phyloP scores from a whole-genome alignment of 495 filamentous ascomycete species.

The Viridothelium virens region DNA sequence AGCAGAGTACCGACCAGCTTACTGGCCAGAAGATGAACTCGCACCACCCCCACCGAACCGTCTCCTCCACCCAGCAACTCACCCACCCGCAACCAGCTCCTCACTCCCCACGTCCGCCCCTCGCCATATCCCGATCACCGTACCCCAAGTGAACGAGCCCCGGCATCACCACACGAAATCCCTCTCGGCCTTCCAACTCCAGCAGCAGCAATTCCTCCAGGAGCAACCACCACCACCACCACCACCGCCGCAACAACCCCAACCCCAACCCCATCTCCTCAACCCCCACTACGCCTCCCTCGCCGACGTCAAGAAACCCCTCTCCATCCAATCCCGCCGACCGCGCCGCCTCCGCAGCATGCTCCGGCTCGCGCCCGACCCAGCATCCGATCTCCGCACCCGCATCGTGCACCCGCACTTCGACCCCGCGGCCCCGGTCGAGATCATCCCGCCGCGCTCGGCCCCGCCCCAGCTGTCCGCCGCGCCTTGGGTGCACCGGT shows the following conservation, averaged over 20 bases:
- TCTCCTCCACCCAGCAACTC: not conserved
- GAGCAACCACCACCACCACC: not conserved
- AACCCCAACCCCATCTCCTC: conserved; percentile 5
- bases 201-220: not conserved
- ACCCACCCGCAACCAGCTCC: not conserved
- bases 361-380: not conserved
- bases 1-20: conserved; percentile 6
- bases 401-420: conserved; percentile 12
- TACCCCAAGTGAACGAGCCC: not conserved
- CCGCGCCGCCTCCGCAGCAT: not conserved
- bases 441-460: not conserved
- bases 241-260: not conserved
- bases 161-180: not conserved
- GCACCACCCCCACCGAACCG: not conserved
- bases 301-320: not conserved
- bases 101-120: not conserved
- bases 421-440: not conserved
- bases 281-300: conserved; percentile 6
- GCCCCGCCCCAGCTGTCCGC: conserved; percentile 3
- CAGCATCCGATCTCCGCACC: not conserved
- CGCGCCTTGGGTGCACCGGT: not conserved
- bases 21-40: not conserved
- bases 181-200: conserved; percentile 4
- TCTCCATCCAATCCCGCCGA: conserved; percentile 4
- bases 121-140: not conserved